These are phyloP conservation scores for Achaetomium macrosporum DNA, from an alignment of 2,329 filamentous ascomycete species.

Conservation along the genomic window DNA sequence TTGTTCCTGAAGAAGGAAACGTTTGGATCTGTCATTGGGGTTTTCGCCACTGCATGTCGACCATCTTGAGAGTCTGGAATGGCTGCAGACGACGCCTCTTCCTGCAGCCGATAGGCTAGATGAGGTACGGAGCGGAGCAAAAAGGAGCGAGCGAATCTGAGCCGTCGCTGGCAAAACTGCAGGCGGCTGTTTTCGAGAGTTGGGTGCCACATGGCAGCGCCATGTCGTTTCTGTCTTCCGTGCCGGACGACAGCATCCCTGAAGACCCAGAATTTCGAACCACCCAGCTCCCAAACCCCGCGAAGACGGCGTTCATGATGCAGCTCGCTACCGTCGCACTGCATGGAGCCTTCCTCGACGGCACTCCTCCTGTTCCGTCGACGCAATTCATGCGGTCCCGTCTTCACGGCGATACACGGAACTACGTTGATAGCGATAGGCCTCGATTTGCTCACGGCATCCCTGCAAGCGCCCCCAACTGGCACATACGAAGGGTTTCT, in stretches of 20 bases:
- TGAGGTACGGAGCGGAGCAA: not conserved
- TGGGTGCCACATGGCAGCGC: constrained; percentile 16
- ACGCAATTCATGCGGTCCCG: constrained; percentile 1
- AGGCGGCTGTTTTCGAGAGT: not conserved
- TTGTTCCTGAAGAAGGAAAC: not conserved
- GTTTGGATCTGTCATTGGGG: constrained; percentile 3
- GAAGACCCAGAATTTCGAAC: too few species aligned
- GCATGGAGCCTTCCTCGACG: constrained; percentile 3
- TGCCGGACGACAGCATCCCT: not conserved
- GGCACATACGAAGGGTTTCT: not conserved
- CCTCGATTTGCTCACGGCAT: constrained; percentile 9
- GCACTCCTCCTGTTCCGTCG: constrained; percentile 1
- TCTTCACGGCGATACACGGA: not conserved
- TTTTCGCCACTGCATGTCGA: not conserved
- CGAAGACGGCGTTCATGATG: not conserved
- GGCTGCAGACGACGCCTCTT: constrained; percentile 2
- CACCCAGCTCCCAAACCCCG: too few species aligned
- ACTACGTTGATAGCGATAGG: constrained; percentile 6
- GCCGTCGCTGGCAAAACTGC: constrained; percentile 6
- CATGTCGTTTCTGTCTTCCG: not conserved
- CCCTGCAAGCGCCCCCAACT: constrained; percentile 2
- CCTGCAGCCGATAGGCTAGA: constrained; percentile 10
- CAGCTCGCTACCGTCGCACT: constrained; percentile 1
- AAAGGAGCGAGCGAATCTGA: constrained; percentile 9
- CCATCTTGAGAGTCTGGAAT: not conserved